These are phyloP conservation scores for Ogataea neopini DNA, from an alignment of 805 yeast species.

Conservation along the genomic window DNA sequence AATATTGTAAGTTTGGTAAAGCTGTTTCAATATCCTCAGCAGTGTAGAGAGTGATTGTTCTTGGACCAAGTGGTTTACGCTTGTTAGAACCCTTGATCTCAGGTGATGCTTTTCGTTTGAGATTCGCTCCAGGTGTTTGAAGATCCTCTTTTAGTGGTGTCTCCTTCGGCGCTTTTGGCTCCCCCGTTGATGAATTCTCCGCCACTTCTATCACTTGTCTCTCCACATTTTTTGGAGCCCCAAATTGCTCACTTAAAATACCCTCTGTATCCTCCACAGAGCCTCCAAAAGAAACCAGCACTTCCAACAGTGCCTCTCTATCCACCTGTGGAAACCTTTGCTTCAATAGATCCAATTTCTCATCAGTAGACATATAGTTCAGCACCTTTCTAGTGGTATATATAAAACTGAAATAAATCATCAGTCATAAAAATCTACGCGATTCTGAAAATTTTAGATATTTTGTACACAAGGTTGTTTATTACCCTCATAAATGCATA, in stretches of 20 bases:
- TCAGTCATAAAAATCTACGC: no score
- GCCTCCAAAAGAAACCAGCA: slow-evolving; percentile 56
- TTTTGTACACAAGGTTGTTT: background rate
- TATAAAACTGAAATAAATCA: no score
- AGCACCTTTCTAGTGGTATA: no score
- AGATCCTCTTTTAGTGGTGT: background rate
- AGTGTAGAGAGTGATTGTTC: slow-evolving; percentile 40
- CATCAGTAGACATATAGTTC: slow-evolving; percentile 35
- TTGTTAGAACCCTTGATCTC: background rate
- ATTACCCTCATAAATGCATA: slow-evolving; percentile 1
- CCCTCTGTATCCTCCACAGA: slow-evolving; percentile 43
- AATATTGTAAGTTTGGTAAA: slow-evolving; percentile 54
- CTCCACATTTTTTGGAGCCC: background rate
- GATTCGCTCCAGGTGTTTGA: no score
- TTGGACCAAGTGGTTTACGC: background rate
- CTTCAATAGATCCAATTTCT: slow-evolving; percentile 40
- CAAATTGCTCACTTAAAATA: slow-evolving; percentile 41
- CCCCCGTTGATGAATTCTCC: no score
- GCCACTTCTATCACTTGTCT: no score
- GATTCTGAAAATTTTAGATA: background rate
- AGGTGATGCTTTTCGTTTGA: background rate
- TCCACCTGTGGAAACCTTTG: slow-evolving; percentile 46
- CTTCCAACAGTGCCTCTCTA: slow-evolving; percentile 45
- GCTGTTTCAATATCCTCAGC: slow-evolving; percentile 50
- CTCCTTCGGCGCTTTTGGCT: background rate